Conservation (phyloP, 225 moss, liverwort and hornwort genomes). For the Antitrichia curtipendula region DNA sequence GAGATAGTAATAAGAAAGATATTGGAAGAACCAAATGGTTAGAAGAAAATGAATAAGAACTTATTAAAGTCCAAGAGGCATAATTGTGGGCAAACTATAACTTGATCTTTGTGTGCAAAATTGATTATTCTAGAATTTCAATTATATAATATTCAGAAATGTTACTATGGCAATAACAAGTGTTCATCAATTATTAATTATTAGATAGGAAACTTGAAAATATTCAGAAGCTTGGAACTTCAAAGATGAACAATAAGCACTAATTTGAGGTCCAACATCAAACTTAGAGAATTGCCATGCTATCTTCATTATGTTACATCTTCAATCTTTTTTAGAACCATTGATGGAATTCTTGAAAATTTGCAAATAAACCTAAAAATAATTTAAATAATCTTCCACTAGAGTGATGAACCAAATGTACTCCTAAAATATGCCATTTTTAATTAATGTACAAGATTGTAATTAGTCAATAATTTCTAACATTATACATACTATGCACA, state of each 20-base stretch:
- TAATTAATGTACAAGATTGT: not conserved
- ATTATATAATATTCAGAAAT: not conserved
- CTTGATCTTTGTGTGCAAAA: not conserved
- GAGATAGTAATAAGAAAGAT: not conserved
- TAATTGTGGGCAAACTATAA: not conserved
- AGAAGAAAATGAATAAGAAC: not conserved
- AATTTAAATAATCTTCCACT: not conserved
- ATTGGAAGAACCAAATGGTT: not conserved
- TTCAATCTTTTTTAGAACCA: not conserved
- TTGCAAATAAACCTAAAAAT: not conserved
- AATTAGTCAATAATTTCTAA: not conserved
- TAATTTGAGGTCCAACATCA: not conserved
- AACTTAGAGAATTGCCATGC: not conserved
- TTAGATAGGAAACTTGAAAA: not conserved
- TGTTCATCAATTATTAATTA: not conserved
- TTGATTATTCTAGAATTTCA: not conserved
- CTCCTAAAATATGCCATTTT: rapidly evolving
- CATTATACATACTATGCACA: rapidly evolving
- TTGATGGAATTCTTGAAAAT: not conserved
- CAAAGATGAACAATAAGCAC: not conserved
- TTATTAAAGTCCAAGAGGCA: not conserved
- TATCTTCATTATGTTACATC: not conserved
- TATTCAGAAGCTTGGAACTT: not conserved
- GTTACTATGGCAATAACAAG: rapidly evolving
- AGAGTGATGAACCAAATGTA: too few species aligned